Evolutionary conservation across 2,329 filamentous ascomycete species (phyloP).

Genomic region (Trichoderma sp.): DNA sequence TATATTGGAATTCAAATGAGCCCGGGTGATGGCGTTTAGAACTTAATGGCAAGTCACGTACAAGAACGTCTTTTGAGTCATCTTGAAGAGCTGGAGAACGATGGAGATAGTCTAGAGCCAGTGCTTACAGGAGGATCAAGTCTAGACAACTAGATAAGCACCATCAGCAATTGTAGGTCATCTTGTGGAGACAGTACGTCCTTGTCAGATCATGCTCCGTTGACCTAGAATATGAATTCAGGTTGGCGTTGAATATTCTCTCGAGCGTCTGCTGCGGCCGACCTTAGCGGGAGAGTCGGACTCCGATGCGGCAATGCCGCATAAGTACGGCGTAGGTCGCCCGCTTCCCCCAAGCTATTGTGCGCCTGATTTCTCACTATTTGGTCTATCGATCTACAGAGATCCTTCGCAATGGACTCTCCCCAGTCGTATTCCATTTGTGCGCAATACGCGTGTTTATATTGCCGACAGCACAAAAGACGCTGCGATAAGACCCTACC

Average conservation of each 20-base stretch:
- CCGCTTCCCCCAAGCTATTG: background rate
- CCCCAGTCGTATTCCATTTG: background rate
- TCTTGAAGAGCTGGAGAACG: background rate
- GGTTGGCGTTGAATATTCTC: background rate
- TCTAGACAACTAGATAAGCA: background rate
- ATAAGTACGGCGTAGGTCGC: background rate
- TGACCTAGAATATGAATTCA: background rate
- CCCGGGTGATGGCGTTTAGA: background rate
- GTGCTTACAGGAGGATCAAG: background rate
- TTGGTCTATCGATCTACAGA: background rate
- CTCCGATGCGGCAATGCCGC: background rate
- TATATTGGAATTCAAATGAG: background rate
- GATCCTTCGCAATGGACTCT: background rate
- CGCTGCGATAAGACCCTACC: background rate
- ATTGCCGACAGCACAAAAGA: background rate
- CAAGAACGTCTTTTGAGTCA: background rate
- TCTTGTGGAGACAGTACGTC: background rate
- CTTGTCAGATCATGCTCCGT: background rate
- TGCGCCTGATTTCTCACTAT: background rate
- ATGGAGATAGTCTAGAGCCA: background rate
- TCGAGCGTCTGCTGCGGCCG: background rate
- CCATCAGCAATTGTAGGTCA: background rate
- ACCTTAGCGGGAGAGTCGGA: background rate
- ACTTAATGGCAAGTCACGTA: background rate
- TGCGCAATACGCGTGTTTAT: background rate